Evolutionary conservation across 305 asterid species (phyloP), one percentile per base, ranked within the genome.

Genomic region (Caryopteris hybrid): DNA sequence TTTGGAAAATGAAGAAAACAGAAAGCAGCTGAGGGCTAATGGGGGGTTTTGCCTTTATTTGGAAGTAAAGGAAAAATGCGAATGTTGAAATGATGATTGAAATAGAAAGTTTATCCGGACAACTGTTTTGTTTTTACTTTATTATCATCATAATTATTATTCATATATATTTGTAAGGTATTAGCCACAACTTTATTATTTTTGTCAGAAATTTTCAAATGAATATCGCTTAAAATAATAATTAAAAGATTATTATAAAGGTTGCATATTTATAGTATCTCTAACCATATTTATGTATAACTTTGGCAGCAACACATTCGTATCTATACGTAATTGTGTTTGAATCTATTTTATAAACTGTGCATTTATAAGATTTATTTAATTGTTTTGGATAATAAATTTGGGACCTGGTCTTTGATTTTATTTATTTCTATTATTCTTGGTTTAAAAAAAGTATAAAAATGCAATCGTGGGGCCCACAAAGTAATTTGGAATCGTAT

Each of bases 401-500:
- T 47, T 45, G 22, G 17, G 64, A 21, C 1, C 12, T 16, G 47
- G 33, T 10, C 31, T 71, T 54, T 39, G 41, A 14, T 36, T 6
- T 43, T 48, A 2, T 33, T 22, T 25, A 22, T 29, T n/a, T 45
- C 7, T 18, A 13, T 31, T 22, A 31, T 12, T 25, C 0, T 39
- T 64, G 6, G 17, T 31, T 12, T 1, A 39, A 29, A 46, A n/a
- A 36, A 55, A 0, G 31, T 17, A 4, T 5, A 50, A 48, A 47
- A 12, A 22, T 6, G 41, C 7, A 8, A 9, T 54, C 56, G 72
- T 61, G 81, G 66, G 81, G 42, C 66, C 82, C 72, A 55, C 79
- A 16, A n/a, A 27, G 52, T n/a, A 57, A 56, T 73, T 76, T 75
- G 83, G 87, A 82, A 76, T 76, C 60, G 75, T 68, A 51, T 87